Evolutionary conservation across 805 yeast genomes (phyloP), one percentile per base, ranked within the genome.

Genomic region (Helenozyma rhizophorensis): DNA sequence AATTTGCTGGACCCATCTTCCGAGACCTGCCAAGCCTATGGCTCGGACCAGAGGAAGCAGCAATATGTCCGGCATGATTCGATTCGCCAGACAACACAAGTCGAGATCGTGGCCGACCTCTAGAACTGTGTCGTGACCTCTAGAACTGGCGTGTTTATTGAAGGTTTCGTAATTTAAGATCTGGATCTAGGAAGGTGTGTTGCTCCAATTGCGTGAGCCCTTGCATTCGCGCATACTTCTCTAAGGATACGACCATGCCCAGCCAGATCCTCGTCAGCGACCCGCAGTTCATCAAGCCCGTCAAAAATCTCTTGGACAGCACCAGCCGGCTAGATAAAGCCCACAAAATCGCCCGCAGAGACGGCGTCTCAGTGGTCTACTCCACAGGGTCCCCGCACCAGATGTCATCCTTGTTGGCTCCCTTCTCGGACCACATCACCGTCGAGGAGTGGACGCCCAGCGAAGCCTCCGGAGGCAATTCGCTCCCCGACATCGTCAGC

Each of bases 251-350:
- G 16, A 5, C 3, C 26, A 39, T 39, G 43, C 21, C 40, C 9
- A 23, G 21, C 15, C 22, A 22, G 13, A 31, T 43, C 17, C 23
- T 21, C 3, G 42, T 42, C 4, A 17, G 15, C 8, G 32, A 43
- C 17, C 21, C 34, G 14, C 33, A 27, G 14, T 30, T 43, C 18
- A 34, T 43, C 17, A 43, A 43, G 30, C 8, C 25, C 2, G 14
- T 43, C n/a, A 43, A 43, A 18, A 34, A 35, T 9, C 8, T 13
- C 1, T 37, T 43, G 11, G 39, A 37, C 17, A 21, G 6, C 6
- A 15, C 36, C 14, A 26, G 30, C 9, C 14, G 31, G 15, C 29
- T 43, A 6, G 36, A 39, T 19, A 38, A 32, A 9, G 14, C 25
- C 1, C 30, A 30, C 10, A 43, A 43, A 27, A 43, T 43, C 18